Percentiles rank a stretch among this genome's conserved stretches.
Conservation (phyloP, 1,139 yeast species). For the Zygosaccharomyces pseudobailii region DNA sequence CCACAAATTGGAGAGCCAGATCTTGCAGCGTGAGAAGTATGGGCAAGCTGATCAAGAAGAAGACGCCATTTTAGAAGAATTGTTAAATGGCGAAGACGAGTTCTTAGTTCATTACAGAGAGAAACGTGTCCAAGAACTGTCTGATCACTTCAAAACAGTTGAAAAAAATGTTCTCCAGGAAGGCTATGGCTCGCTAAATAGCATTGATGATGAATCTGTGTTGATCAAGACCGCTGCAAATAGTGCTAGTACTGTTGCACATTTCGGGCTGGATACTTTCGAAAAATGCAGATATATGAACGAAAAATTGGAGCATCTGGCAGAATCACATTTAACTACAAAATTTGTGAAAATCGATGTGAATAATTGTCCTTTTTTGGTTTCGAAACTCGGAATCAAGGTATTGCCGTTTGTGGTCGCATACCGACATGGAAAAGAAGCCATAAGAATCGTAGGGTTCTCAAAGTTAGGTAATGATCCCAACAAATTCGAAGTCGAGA, state of each 20-base stretch:
- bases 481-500: slow-evolving; percentile 39
- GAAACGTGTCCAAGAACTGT: slow-evolving; percentile 59
- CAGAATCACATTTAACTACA: slow-evolving; percentile 55
- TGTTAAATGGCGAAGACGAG: slow-evolving; percentile 57
- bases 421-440: slow-evolving; percentile 57
- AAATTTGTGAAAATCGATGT: slow-evolving; percentile 58
- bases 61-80: slow-evolving; percentile 39
- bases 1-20: not conserved
- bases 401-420: slow-evolving; percentile 68
- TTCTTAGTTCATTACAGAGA: slow-evolving; percentile 66
- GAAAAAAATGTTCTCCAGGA: slow-evolving; percentile 37
- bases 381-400: slow-evolving; percentile 54
- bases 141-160: slow-evolving; percentile 39
- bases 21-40: slow-evolving; percentile 3
- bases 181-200: slow-evolving; percentile 42
- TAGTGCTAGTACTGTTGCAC: slow-evolving; percentile 47
- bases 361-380: slow-evolving; percentile 65
- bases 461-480: slow-evolving; percentile 45
- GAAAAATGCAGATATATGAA: slow-evolving; percentile 58
- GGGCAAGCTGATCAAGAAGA: slow-evolving; percentile 1
- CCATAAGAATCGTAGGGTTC: slow-evolving; percentile 60
- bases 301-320: slow-evolving; percentile 41
- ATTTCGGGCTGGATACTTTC: slow-evolving; percentile 62
- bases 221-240: slow-evolving; percentile 49
- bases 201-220: slow-evolving; percentile 47